Evolutionary conservation across 2,329 filamentous ascomycete genomes (phyloP).

Genomic region (Penicillium sp.): DNA sequence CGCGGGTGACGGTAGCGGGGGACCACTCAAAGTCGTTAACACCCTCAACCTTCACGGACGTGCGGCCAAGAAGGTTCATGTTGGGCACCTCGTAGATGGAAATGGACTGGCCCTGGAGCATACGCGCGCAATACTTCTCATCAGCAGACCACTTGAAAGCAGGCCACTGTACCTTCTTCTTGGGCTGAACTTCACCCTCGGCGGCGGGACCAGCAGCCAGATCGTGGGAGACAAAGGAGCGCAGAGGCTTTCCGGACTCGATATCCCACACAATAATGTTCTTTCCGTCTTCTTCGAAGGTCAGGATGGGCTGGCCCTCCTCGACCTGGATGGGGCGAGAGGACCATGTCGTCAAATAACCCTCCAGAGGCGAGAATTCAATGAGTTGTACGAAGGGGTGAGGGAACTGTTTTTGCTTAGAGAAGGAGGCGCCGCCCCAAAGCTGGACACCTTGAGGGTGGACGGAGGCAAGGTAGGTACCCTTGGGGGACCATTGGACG

Average conservation of each 20-base stretch:
- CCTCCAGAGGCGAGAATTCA: conserved; percentile 91
- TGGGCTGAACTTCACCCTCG: conserved; percentile 67
- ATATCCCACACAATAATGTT: conserved; percentile 99
- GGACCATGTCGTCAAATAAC: conserved; percentile 95
- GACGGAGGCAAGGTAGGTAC: conserved; percentile 91
- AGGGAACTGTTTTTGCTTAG: conserved; percentile 86
- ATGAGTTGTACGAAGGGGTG: conserved; percentile 95
- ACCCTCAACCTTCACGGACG: conserved; percentile 92
- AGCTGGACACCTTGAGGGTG: conserved; percentile 96
- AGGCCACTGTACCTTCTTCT: conserved; percentile 96
- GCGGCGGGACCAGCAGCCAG: conserved; percentile 58
- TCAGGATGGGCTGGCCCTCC: conserved; percentile 81
- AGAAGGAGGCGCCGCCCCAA: conserved; percentile 91
- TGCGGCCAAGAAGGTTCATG: conserved; percentile 90
- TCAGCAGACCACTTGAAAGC: conserved; percentile 99
- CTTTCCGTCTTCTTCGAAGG: conserved; percentile 94
- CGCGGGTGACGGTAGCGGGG: conserved; percentile 77
- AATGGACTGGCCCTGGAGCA: conserved; percentile 85
- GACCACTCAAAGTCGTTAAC: conserved; percentile 99
- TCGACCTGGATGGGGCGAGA: conserved; percentile 90
- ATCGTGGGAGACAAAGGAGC: conserved; percentile 92
- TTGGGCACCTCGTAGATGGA: conserved; percentile 86
- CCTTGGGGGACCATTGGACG: conserved; percentile 94
- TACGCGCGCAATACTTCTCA: conserved; percentile 92
- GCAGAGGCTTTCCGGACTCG: conserved; percentile 81